Conservation (phyloP, 2,329 filamentous ascomycete genomes). For the Colletotrichum spinosum region DNA sequence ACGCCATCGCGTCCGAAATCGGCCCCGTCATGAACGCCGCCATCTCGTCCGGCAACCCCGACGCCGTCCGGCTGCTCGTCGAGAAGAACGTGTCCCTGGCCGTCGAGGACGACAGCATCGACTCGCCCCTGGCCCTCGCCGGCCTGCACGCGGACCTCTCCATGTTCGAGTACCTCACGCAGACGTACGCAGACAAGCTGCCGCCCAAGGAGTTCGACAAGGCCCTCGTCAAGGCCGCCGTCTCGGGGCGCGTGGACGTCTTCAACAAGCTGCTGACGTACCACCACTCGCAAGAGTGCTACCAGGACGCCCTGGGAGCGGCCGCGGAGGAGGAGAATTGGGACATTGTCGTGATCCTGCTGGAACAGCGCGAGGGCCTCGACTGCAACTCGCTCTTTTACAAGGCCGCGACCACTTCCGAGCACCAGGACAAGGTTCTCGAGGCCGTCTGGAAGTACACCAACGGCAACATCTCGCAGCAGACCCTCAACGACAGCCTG, state of each 20-base stretch:
- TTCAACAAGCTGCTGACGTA: conserved; percentile 53
- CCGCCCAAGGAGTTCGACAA: conserved; percentile 52
- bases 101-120: conserved; percentile 43
- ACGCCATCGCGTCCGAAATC: conserved; percentile 44
- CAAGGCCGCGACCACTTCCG: conserved; percentile 46
- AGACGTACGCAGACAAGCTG: conserved; percentile 52
- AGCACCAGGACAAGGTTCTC: conserved; percentile 50
- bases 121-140: conserved; percentile 51
- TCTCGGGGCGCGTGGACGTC: conserved; percentile 51
- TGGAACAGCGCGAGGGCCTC: conserved; percentile 47
- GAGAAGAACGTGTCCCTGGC: conserved; percentile 50
- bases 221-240: conserved; percentile 53
- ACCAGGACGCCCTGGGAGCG: conserved; percentile 48
- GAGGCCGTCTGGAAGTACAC: conserved; percentile 53
- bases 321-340: conserved; percentile 50
- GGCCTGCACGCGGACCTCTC: conserved; percentile 51
- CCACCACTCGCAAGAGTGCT: conserved; percentile 45
- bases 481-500: conserved; percentile 48
- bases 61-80: conserved; percentile 54
- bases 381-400: conserved; percentile 51
- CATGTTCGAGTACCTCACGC: conserved; percentile 55
- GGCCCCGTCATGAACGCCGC: conserved; percentile 54
- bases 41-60: conserved; percentile 54
- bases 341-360: conserved; percentile 50
- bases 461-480: conserved; percentile 45